phyloP scores from a whole-genome alignment of 202 grass and related monocot genomes.

The Tripidium arundinaceum region DNA sequence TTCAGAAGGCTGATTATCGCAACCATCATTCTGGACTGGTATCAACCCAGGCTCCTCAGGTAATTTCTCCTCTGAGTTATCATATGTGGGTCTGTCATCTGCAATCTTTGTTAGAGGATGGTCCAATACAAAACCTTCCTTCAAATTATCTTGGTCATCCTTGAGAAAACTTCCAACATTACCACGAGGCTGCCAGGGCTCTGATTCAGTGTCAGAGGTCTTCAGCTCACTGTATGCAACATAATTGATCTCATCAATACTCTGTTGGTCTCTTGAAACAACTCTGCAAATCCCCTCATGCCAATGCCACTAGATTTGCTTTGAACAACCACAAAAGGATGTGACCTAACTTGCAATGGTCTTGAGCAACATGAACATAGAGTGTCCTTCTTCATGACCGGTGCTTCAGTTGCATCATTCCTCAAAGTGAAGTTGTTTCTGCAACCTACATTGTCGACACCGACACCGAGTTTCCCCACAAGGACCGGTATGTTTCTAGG shows the following conservation, averaged over 20 bases:
- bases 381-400: conserved; percentile 22
- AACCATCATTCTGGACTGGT: background rate
- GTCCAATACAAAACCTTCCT: conserved; percentile 1
- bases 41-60: background rate
- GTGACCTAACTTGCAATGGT: conserved; percentile 22
- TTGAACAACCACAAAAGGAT: conserved; percentile 36
- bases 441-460: background rate
- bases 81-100: background rate
- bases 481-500: conserved; percentile 33
- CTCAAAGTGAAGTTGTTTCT: background rate
- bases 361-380: conserved; percentile 37
- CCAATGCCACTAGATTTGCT: conserved; percentile 20
- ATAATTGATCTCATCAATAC: conserved; percentile 29
- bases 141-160: background rate
- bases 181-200: conserved; percentile 24
- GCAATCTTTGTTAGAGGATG: background rate
- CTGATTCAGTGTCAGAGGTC: conserved; percentile 67
- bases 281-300: conserved; percentile 24
- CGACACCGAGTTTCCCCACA: conserved; percentile 35
- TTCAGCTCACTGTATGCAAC: conserved; percentile 55
- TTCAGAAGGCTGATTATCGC: background rate
- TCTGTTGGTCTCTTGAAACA: conserved; percentile 34
- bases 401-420: conserved; percentile 1
- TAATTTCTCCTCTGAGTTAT: background rate
- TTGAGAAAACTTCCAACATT: conserved; percentile 4